Evolutionary conservation across 352 stramenopile genomes (phyloP).

Genomic region (Bremia lactucae): DNA sequence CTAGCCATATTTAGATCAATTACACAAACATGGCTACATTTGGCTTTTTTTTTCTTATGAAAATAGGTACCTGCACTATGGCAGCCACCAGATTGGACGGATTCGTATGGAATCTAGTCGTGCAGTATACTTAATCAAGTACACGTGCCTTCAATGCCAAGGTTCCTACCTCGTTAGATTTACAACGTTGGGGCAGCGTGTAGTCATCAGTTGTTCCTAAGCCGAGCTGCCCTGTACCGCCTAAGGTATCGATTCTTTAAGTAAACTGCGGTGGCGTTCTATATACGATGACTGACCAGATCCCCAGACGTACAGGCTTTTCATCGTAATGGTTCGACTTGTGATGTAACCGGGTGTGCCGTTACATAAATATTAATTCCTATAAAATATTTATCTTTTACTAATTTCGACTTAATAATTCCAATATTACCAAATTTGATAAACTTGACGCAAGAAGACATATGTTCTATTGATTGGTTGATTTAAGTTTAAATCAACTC

Average conservation of each 20-base stretch:
- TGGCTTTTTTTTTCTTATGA: too few relatives aligned
- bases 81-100: constrained; percentile 47
- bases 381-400: too few relatives aligned
- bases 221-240: constrained; percentile 54
- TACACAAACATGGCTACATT: not conserved
- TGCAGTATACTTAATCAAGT: not conserved
- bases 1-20: constrained; percentile 9
- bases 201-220: constrained; percentile 44
- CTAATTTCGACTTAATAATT: too few relatives aligned
- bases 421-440: too few relatives aligned
- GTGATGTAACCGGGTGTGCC: too few relatives aligned
- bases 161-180: constrained; percentile 7
- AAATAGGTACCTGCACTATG: constrained; percentile 46
- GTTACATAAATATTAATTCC: too few relatives aligned
- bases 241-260: constrained; percentile 16
- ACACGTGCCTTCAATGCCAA: not conserved
- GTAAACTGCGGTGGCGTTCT: not conserved
- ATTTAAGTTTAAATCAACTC: too few relatives aligned
- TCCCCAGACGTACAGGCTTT: constrained; percentile 40
- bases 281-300: constrained; percentile 26
- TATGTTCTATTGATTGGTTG: too few relatives aligned
- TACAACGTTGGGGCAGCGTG: constrained; percentile 38
- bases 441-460: too few relatives aligned
- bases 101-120: constrained; percentile 17
- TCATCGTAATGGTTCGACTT: too few relatives aligned